Conservation (phyloP, 441 rosid genomes). For the Mallotus repandus region DNA sequence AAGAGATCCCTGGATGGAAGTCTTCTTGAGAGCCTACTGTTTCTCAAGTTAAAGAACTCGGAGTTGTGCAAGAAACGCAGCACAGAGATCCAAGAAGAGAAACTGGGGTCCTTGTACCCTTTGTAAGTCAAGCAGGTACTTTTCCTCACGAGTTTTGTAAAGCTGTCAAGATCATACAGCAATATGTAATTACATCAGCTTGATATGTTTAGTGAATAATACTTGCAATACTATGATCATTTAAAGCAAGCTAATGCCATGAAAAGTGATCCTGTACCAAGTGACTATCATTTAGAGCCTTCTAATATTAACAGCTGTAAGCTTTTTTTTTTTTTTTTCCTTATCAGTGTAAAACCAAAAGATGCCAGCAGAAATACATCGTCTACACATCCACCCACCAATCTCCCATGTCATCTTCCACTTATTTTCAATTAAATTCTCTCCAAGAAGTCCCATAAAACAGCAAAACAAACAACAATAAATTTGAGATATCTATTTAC, state of each 20-base stretch:
- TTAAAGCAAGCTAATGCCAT: background rate
- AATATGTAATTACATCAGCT: background rate
- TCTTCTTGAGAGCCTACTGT: conserved; percentile 22
- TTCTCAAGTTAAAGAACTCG: conserved; percentile 56
- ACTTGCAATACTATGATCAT: background rate
- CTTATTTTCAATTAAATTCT: background rate
- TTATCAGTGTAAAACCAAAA: background rate
- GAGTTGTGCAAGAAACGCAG: conserved; percentile 94
- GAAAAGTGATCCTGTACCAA: background rate
- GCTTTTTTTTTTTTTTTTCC: background rate
- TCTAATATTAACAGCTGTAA: background rate
- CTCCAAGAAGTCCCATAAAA: background rate
- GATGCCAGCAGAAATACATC: background rate
- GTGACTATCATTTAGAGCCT: background rate
- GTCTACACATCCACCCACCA: background rate
- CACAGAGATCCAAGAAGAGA: conserved; percentile 94
- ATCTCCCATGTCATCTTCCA: too few relatives aligned
- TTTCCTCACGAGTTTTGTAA: conserved; percentile 86
- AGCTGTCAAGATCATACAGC: conserved; percentile 46
- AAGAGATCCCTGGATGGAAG: conserved; percentile 5
- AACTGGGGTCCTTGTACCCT: conserved; percentile 97
- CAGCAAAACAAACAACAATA: background rate
- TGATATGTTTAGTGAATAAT: background rate
- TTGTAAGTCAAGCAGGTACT: conserved; percentile 90
- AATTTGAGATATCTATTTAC: conserved; percentile 33